Percentiles rank a stretch among this genome's conserved stretches.
phyloP scores from a whole-genome alignment of 768 basidiomycete genomes.

The Inosperma sp. region DNA sequence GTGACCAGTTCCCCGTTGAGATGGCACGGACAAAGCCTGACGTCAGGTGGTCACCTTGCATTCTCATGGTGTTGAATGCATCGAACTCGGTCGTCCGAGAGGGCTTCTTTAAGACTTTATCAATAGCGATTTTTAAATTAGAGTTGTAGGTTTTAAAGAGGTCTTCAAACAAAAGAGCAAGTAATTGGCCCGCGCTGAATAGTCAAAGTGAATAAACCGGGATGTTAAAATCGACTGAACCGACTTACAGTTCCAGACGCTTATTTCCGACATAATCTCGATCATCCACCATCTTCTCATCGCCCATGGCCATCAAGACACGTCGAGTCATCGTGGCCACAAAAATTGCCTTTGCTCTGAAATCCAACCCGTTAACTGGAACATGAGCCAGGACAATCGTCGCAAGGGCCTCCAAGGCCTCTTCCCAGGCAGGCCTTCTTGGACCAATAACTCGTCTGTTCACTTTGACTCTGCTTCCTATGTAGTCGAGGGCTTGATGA shows the following conservation, averaged over 20 bases:
- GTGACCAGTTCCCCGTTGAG: conserved; percentile 97
- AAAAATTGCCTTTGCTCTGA: conserved; percentile 92
- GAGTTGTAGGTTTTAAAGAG: conserved; percentile 98
- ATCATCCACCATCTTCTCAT: conserved; percentile 97
- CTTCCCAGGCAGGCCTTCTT: conserved; percentile 83
- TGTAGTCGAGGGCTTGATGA: conserved; percentile 92
- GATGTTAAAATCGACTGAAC: conserved; percentile 6
- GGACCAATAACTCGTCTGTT: conserved; percentile 80
- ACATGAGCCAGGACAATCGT: conserved; percentile 97
- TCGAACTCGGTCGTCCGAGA: conserved; percentile 94
- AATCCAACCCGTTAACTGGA: conserved; percentile 83
- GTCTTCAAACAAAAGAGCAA: conserved; percentile 95
- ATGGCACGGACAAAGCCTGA: conserved; percentile 95
- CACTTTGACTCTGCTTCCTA: conserved; percentile 88
- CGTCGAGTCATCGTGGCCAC: conserved; percentile 96
- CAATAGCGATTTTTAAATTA: conserved; percentile 90
- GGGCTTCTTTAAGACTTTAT: conserved; percentile 95
- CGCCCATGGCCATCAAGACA: conserved; percentile 94
- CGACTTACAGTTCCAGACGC: conserved; percentile 86
- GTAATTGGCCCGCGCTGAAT: conserved; percentile 85
- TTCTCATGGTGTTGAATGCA: conserved; percentile 89
- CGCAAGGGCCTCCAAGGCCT: conserved; percentile 93
- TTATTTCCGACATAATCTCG: conserved; percentile 99
- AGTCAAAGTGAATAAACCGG: conserved; percentile 11
- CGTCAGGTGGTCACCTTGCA: conserved; percentile 95